Conservation (phyloP, 768 basidiomycete genomes). For the Lactarius akahatsu region DNA sequence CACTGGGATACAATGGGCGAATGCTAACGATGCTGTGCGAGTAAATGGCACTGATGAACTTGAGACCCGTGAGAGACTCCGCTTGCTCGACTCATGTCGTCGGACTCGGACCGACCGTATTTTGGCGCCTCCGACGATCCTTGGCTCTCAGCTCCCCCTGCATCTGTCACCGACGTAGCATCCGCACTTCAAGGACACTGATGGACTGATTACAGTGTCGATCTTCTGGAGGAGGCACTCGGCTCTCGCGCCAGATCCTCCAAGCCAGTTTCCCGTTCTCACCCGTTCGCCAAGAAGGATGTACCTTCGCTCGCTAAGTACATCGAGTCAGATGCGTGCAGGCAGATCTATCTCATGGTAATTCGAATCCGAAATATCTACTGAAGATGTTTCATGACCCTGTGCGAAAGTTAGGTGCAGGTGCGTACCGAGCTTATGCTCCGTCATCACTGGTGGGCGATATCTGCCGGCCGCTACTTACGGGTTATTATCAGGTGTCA, state of each 20-base stretch:
- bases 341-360: slow-evolving; percentile 36
- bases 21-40: neutral
- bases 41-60: neutral
- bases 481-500: slow-evolving; percentile 50
- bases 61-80: neutral
- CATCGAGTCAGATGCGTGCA: slow-evolving; percentile 35
- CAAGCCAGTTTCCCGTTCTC: neutral
- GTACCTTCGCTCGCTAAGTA: slow-evolving; percentile 33
- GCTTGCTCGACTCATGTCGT: neutral
- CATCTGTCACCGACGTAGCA: neutral
- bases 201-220: slow-evolving; percentile 22
- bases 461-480: neutral
- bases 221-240: slow-evolving; percentile 8
- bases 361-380: slow-evolving; percentile 7
- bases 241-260: neutral
- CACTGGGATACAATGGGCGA: neutral
- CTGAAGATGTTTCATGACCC: neutral
- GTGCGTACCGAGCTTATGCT: slow-evolving; percentile 8
- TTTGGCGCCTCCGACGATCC: neutral
- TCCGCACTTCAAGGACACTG: neutral
- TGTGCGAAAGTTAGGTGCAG: slow-evolving; percentile 27
- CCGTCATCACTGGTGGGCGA: neutral
- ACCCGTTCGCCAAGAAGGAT: slow-evolving; percentile 23
- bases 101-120: neutral
- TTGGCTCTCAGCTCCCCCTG: neutral